phyloP scores from a whole-genome alignment of 2,329 filamentous ascomycete species.

The Grosmannia huntii region DNA sequence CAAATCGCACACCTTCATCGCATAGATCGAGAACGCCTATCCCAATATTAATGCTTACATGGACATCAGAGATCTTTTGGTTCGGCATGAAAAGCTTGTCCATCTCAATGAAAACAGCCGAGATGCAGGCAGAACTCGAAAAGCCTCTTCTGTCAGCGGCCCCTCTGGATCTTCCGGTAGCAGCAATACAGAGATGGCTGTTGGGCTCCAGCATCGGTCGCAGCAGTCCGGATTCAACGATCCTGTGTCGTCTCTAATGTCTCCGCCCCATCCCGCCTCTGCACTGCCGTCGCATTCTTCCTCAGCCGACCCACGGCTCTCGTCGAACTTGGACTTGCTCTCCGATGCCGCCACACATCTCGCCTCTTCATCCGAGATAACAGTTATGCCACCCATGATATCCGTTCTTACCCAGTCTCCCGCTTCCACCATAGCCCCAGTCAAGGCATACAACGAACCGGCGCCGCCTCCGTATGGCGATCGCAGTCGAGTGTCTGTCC shows the following conservation, averaged over 20 bases:
- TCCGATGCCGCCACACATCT: conserved; percentile 44
- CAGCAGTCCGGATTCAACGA: conserved; percentile 17
- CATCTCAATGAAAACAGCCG: conserved; percentile 48
- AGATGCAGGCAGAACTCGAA: conserved; percentile 37
- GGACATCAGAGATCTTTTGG: conserved; percentile 51
- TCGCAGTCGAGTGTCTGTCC: conserved; percentile 26
- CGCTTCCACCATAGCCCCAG: conserved; percentile 25
- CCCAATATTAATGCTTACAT: conserved; percentile 36
- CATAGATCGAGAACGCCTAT: neutral
- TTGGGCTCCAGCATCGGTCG: conserved; percentile 26
- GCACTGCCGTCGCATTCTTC: conserved; percentile 15
- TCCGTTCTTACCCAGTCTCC: conserved; percentile 29
- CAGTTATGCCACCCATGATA: conserved; percentile 37
- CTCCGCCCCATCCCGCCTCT: neutral
- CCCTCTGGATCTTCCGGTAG: conserved; percentile 32
- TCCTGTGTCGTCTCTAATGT: neutral
- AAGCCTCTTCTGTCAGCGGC: conserved; percentile 33
- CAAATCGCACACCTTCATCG: neutral
- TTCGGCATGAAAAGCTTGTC: conserved; percentile 51
- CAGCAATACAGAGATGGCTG: conserved; percentile 26
- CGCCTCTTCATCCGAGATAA: conserved; percentile 40
- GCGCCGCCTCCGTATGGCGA: conserved; percentile 31
- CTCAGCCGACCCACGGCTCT: conserved; percentile 33
- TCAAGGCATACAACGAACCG: conserved; percentile 36
- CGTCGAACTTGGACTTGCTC: conserved; percentile 41